phyloP scores from a whole-genome alignment of 2,329 filamentous ascomycete genomes.

The Helotiales sp. region DNA sequence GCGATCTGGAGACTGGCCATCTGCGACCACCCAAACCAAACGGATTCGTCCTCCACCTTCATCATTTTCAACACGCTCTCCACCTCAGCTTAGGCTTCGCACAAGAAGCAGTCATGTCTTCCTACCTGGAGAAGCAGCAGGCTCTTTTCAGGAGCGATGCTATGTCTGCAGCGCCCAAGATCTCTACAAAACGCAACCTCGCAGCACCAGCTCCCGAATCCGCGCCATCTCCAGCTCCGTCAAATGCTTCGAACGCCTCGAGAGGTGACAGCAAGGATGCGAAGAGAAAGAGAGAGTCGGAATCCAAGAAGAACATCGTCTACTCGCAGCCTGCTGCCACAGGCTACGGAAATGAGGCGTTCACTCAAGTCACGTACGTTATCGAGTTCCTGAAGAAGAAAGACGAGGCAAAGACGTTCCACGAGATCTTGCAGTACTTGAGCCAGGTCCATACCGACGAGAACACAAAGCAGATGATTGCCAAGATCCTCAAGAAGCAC shows the following conservation, averaged over 20 bases:
- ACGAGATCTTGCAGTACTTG: conserved; percentile 80
- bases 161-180: conserved; percentile 66
- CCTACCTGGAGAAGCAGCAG: conserved; percentile 68
- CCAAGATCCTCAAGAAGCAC: conserved; percentile 69
- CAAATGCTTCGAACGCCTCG: conserved; percentile 57
- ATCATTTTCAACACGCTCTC: background rate
- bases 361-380: conserved; percentile 87
- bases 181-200: conserved; percentile 57
- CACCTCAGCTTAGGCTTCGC: background rate
- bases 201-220: conserved; percentile 55
- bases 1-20: background rate
- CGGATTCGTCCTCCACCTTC: background rate
- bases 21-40: background rate
- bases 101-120: conserved; percentile 55
- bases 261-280: conserved; percentile 63
- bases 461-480: conserved; percentile 66
- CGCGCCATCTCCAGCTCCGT: conserved; percentile 67
- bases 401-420: conserved; percentile 69
- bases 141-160: conserved; percentile 66
- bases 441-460: conserved; percentile 69
- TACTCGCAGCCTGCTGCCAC: conserved; percentile 80
- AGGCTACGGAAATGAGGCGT: conserved; percentile 77
- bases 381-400: conserved; percentile 82
- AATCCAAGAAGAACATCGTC: conserved; percentile 53
- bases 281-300: conserved; percentile 63